A percentile compares a stretch with the other conserved stretches of the same genome.
phyloP scores from a whole-genome alignment of 2,329 filamentous ascomycete genomes.

The Colletotrichum liriopes region DNA sequence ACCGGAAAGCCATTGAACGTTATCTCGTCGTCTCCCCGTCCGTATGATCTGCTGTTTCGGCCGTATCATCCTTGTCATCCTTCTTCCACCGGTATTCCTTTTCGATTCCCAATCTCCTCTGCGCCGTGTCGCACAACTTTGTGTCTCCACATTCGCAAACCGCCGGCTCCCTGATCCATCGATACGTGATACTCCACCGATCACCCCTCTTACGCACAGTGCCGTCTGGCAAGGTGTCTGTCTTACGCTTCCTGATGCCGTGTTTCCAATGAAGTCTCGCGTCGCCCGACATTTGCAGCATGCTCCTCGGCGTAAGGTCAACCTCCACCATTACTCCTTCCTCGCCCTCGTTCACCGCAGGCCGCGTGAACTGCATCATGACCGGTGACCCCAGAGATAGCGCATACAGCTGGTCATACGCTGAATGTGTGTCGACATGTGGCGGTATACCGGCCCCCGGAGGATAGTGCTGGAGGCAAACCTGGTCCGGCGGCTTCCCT shows the following conservation, averaged over 20 bases:
- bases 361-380: conserved; percentile 60
- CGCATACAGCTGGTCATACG: conserved; percentile 62
- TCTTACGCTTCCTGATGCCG: conserved; percentile 69
- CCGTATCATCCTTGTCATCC: conserved; percentile 28
- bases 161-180: conserved; percentile 64
- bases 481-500: conserved; percentile 66
- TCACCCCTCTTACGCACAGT: conserved; percentile 59
- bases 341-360: conserved; percentile 24
- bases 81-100: conserved; percentile 67
- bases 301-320: conserved; percentile 63
- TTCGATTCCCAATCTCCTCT: conserved; percentile 61
- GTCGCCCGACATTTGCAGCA: conserved; percentile 67
- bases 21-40: not conserved
- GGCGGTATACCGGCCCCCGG: conserved; percentile 73
- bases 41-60: not conserved
- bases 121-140: conserved; percentile 67
- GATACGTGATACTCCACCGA: conserved; percentile 70
- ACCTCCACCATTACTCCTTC: conserved; percentile 55
- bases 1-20: not conserved
- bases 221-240: conserved; percentile 63
- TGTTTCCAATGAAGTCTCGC: conserved; percentile 70
- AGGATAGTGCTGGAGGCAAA: conserved; percentile 74
- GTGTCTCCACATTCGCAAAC: conserved; percentile 67
- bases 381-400: conserved; percentile 60
- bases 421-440: conserved; percentile 69